Base-by-base conservation (phyloP, 2,329 filamentous ascomycete species). In the Phaeosphaeriaceae sp. region DNA sequence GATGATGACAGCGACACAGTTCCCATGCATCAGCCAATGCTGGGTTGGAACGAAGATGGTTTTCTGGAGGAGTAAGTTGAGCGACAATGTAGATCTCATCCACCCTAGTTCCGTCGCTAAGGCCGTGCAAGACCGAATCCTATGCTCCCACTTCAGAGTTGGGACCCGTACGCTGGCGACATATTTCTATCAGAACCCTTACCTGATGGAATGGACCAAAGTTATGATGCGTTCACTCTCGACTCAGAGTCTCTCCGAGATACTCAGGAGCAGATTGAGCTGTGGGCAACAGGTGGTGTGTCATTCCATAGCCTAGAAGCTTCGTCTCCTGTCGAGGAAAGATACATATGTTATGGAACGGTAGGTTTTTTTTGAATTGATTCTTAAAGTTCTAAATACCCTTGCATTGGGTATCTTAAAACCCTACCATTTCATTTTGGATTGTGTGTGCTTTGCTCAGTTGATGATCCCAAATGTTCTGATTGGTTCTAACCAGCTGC, bases 281-380 rank as follows among this genome's bases (percentile, higher is more conserved):
- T 54, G 20, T 63, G 58, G 58, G 43, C 48, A 21, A 42, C 30
- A 3, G 46, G 49, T 17, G 45, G 57, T 42, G 23, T 37, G 6
- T 23, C 29, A 3, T 38, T 42, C 20, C 43, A 40, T 13, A 34
- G 29, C 33, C 26, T 39, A 6, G 48, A 49, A 1, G 20, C 32
- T n/a, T 23, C 30, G 3, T 15, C 21, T 17, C 33, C 42, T 9
- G 9, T 11, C 1, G 48, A 54, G 8, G 51, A 56, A 15, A 33
- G 44, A 21, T 20, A 49, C 15, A 49, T 68, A 15, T 68, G 63
- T 45, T 65, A 61, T 39, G 64, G 64, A 37, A 60, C 63, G 38
- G 63, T 64, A 56, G 23, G 54, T 44, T 9, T 13, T 6, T 18
- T 6, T 17, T n/a, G n/a, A 42, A 8, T 34, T 6, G 11, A 32